A percentile compares a stretch with the other conserved stretches of the same genome.
phyloP scores from a whole-genome alignment of 495 filamentous ascomycete genomes.

The Penicillium arizonense region DNA sequence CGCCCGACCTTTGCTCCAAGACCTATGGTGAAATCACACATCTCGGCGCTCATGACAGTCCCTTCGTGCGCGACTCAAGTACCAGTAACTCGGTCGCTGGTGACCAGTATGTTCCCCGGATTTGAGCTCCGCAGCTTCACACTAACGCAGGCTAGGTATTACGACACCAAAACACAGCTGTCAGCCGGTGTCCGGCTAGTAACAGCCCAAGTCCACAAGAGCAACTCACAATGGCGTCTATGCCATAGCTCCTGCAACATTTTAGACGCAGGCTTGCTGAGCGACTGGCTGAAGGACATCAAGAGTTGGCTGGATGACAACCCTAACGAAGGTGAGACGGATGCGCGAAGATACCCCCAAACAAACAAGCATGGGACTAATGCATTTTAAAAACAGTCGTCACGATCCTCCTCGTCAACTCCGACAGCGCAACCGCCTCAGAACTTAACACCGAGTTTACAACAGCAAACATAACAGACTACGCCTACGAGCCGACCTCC shows the following conservation, averaged over 20 bases:
- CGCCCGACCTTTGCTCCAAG: constrained; percentile 56
- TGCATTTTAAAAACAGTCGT: constrained; percentile 48
- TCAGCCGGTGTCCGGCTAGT: constrained; percentile 69
- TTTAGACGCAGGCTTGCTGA: constrained; percentile 65
- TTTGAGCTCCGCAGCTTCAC: neutral
- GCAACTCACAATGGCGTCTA: constrained; percentile 55
- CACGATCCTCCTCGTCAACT: constrained; percentile 72
- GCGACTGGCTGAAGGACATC: constrained; percentile 60
- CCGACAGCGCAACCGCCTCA: constrained; percentile 53
- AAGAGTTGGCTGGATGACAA: constrained; percentile 67
- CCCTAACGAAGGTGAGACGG: constrained; percentile 57
- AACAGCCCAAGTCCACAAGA: constrained; percentile 67
- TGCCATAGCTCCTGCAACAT: constrained; percentile 65
- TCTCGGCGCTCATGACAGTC: constrained; percentile 63
- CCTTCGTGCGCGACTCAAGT: constrained; percentile 53
- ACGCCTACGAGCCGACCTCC: constrained; percentile 57
- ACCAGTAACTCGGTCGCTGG: constrained; percentile 55
- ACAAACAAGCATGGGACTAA: neutral
- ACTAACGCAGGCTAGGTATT: constrained; percentile 41
- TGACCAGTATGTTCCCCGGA: constrained; percentile 55
- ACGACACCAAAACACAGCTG: constrained; percentile 69
- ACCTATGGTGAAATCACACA: constrained; percentile 62
- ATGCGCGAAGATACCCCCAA: neutral
- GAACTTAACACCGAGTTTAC: constrained; percentile 57
- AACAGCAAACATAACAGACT: constrained; percentile 55